Base-by-base conservation (phyloP, 306 rosid genomes). In the Casuarina equisetifolia region DNA sequence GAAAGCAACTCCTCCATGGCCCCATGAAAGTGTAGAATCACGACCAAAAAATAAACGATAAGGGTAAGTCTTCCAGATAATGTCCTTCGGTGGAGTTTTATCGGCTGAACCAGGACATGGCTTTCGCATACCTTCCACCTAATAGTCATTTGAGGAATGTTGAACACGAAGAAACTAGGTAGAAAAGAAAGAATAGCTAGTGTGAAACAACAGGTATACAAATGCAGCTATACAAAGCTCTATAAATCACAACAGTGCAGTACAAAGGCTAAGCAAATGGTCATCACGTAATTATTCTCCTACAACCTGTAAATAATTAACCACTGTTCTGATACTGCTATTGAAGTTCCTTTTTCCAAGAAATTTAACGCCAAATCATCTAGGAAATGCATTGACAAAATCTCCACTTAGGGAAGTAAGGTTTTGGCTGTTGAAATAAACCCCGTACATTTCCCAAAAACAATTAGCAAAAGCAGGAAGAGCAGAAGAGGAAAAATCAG, bases 1-100 rank as follows among this genome's bases (percentile, higher is more conserved):
- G 73, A 95, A 88, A 12, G 97, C 94, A 70, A 76, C 89, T 44
- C 92, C 97, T 72, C 99, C 99, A 55, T 73, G 86, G 67, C 99
- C 99, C 99, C 99, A 95, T 49, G 91, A 69, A 80, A 0, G 36
- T 1, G 91, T 43, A 74, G 48, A 87, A 19, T 92, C 84, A 4
- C 78, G 96, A 61, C 97, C 99, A 5, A 92, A 95, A 84, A 90
- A 89, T 54, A 91, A 79, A 55, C 85, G 93, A 80, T 85, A 84
- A 53, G 96, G 90, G 78, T 89, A 88, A 57, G 87, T 84, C 84
- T 88, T 91, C 97, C 94, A 87, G 48, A 78, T 10, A 35, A 77
- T 86, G 80, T 88, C 96, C 81, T 86, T 82, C 1, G 97, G 97
- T n/a, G 78, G 84, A 51, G 88, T 85, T 81, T 76, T 92, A 73